phyloP scores from a whole-genome alignment of 495 filamentous ascomycete species.

The Penicillium verhagenii region DNA sequence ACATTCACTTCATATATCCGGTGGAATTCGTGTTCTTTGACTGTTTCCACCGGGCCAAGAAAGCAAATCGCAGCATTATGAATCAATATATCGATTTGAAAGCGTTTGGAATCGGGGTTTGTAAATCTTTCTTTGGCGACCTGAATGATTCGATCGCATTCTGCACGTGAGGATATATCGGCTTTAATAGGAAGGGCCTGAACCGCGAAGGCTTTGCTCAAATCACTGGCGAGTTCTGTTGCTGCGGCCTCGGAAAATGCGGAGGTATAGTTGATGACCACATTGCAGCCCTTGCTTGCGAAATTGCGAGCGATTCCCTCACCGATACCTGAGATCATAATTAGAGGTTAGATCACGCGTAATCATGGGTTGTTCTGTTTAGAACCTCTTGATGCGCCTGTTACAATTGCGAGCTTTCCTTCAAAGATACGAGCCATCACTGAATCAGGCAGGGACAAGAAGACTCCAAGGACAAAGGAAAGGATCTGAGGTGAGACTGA shows the following conservation, averaged over 20 bases:
- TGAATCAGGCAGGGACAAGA: too few relatives aligned
- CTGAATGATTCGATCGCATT: not conserved
- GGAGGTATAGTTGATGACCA: constrained; percentile 7
- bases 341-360: too few relatives aligned
- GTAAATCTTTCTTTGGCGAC: constrained; percentile 39
- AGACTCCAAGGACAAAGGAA: too few relatives aligned
- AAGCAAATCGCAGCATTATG: constrained; percentile 67
- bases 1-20: constrained; percentile 71
- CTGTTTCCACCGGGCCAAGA: not conserved
- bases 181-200: not conserved
- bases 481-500: too few relatives aligned
- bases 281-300: constrained; percentile 9
- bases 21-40: constrained; percentile 52
- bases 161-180: not conserved
- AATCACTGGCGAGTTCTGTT: not conserved
- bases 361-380: not conserved
- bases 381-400: not conserved
- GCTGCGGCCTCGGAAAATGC: not conserved
- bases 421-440: not conserved
- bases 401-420: constrained; percentile 3
- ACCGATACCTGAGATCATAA: constrained; percentile 4
- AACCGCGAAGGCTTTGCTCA: not conserved
- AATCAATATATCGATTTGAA: constrained; percentile 73
- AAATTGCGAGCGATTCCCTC: constrained; percentile 5
- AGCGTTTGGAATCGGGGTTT: constrained; percentile 18